Conservation (phyloP, 495 filamentous ascomycete genomes). For the Penicillium odoratum region DNA sequence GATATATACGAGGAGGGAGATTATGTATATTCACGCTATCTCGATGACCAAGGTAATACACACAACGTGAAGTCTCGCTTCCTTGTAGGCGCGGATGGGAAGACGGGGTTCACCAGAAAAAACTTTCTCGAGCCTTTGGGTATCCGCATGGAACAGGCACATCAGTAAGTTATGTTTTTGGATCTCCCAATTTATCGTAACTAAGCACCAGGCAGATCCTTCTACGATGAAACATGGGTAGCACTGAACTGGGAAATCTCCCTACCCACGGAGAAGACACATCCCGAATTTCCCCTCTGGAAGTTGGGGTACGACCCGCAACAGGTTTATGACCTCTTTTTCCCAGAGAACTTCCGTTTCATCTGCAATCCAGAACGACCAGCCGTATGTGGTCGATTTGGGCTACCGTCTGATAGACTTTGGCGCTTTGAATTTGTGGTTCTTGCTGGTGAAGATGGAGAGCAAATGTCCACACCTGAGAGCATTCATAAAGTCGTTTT, state of each 20-base stretch:
- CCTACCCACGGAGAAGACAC: constrained; percentile 44
- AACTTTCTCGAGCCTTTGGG: constrained; percentile 46
- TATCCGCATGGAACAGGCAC: constrained; percentile 39
- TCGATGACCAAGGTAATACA: constrained; percentile 22
- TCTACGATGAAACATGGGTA: constrained; percentile 53
- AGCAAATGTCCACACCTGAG: constrained; percentile 29
- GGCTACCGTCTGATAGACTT: constrained; percentile 37
- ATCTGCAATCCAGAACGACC: constrained; percentile 43
- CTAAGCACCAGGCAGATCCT: constrained; percentile 13
- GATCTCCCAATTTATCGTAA: background rate
- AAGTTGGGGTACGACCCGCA: constrained; percentile 44
- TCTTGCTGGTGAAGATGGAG: constrained; percentile 26
- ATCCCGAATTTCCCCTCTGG: constrained; percentile 53
- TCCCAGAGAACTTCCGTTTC: constrained; percentile 48
- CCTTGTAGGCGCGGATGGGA: constrained; percentile 53
- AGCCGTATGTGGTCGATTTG: constrained; percentile 50
- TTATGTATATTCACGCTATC: constrained; percentile 35
- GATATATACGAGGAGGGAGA: constrained; percentile 28
- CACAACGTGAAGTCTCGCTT: constrained; percentile 33
- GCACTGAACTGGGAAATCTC: constrained; percentile 51
- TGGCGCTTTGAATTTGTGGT: constrained; percentile 54
- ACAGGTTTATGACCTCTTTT: constrained; percentile 53
- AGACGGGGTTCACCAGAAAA: constrained; percentile 51
- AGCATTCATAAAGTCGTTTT: constrained; percentile 28
- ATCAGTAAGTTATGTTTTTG: constrained; percentile 20